A percentile compares a stretch with the other conserved stretches of the same genome.
These are phyloP conservation scores for Austroboletus eburneus DNA, from an alignment of 768 basidiomycete species.

Conservation along the genomic window DNA sequence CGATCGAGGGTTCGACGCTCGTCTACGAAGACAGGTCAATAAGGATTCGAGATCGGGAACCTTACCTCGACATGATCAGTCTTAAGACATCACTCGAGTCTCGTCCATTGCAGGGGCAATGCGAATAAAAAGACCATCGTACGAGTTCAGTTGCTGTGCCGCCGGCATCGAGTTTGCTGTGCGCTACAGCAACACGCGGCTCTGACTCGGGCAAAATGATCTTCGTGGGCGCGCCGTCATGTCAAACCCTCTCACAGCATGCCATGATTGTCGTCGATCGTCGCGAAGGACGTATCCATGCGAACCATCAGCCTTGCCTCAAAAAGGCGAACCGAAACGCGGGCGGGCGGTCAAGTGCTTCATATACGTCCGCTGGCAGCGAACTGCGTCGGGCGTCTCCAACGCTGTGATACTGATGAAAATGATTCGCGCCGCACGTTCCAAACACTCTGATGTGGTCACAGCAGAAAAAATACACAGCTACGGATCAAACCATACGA, in stretches of 20 bases:
- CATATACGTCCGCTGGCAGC: too few species aligned
- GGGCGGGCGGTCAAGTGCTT: too few species aligned
- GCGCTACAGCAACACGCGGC: too few species aligned
- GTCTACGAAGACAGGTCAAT: not conserved
- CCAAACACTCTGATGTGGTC: too few species aligned
- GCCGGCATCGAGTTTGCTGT: not conserved
- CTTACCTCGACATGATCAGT: too few species aligned
- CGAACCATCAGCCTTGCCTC: not conserved
- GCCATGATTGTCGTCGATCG: not conserved
- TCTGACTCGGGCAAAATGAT: not conserved
- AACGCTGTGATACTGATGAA: not conserved
- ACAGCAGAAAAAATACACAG: too few species aligned
- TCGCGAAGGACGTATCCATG: not conserved
- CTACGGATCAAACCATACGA: too few species aligned
- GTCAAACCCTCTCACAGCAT: not conserved
- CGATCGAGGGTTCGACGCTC: not conserved
- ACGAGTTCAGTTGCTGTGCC: too few species aligned
- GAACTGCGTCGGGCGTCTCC: too few species aligned
- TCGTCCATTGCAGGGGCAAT: too few species aligned
- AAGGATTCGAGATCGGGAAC: not conserved
- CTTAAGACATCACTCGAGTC: too few species aligned
- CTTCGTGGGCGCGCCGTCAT: not conserved
- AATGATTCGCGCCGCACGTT: too few species aligned
- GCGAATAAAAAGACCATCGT: not conserved
- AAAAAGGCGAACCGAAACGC: not conserved